Evolutionary conservation across 176 grass and related monocot genomes (phyloP).

Genomic region (Cenchrus purpureus): DNA sequence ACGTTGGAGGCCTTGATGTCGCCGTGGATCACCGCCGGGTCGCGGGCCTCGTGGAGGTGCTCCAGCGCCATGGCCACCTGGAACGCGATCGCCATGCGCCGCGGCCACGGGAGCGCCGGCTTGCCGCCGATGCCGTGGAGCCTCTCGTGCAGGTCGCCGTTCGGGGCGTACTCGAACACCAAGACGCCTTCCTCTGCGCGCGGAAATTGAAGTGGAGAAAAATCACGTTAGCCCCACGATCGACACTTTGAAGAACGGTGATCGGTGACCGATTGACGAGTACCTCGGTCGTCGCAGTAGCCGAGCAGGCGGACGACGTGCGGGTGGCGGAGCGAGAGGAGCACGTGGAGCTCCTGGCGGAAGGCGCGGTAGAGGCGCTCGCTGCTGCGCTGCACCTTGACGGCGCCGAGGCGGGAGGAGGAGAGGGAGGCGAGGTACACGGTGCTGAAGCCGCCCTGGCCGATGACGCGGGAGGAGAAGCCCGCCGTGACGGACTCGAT

Average conservation of each 20-base stretch:
- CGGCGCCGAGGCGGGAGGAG: conserved; percentile 59
- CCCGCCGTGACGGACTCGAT: conserved; percentile 58
- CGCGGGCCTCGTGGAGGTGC: conserved; percentile 75
- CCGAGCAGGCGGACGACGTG: conserved; percentile 70
- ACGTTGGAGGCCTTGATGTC: conserved; percentile 87
- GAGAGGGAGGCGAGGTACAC: conserved; percentile 68
- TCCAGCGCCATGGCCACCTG: conserved; percentile 73
- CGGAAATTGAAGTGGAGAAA: not conserved
- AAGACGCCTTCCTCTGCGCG: conserved; percentile 58
- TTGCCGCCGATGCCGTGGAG: conserved; percentile 38
- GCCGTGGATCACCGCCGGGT: conserved; percentile 78
- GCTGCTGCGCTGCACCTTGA: conserved; percentile 73
- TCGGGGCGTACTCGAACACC: conserved; percentile 68
- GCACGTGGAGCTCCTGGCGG: conserved; percentile 66
- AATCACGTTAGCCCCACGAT: not conserved
- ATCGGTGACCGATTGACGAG: too few relatives aligned
- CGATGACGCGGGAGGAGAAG: conserved; percentile 73
- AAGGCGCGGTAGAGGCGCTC: conserved; percentile 66
- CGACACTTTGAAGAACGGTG: not conserved
- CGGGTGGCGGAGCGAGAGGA: conserved; percentile 55
- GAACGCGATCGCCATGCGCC: conserved; percentile 66
- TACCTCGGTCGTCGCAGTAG: conserved; percentile 73
- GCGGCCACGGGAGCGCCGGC: conserved; percentile 57
- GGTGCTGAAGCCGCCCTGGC: conserved; percentile 81
- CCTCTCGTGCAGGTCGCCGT: conserved; percentile 61